Base-by-base conservation (phyloP, 2,329 filamentous ascomycete species). In the Penicillium sp. region DNA sequence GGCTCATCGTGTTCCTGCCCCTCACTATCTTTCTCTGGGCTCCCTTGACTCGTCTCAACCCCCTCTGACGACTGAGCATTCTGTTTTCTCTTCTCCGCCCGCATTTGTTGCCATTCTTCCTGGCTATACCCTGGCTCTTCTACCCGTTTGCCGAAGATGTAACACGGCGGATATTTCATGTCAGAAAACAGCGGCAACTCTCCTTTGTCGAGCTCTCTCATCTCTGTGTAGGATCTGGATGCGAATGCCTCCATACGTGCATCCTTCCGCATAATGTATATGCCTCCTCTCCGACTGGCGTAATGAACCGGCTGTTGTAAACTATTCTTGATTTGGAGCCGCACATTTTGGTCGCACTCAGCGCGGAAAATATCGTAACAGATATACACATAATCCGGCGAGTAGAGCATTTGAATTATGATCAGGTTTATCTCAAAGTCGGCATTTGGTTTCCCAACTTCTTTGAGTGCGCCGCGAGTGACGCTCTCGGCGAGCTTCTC, bases 301-400 rank as follows among this genome's bases (percentile, higher is more conserved):
- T 34, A 34, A 34, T 34, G 31, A 13, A 34, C 10, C 10, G 31
- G 31, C 31, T 34, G 48, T 5, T 77, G 22, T 5, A 8, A 14
- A 13, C 18, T 52, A 31, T 36, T 16, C 24, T 39, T 45, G 11
- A 52, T 34, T 42, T 31, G 49, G 49, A 39, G 14, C 27, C 32
- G 34, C 32, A 27, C 27, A 16, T 40, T 24, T 36, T 54, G 46
- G 32, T 45, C 10, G 51, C 48, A 5, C 38, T 46, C 16, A 54
- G 49, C 22, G 44, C 51, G 14, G 49, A 54, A 24, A 45, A 54
- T 45, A 54, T 54, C 29, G 31, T 49, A 8, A 39, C 27, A 14
- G 31, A 34, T 34, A 34, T 34, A 34, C 2, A 34, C 31, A 34
- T 34, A 13, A 4, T 34, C 31, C 13, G 5, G 31, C 10, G 2